Evolutionary conservation across 2,329 filamentous ascomycete genomes (phyloP), one percentile per base, ranked within the genome.

Genomic region (Neofusicoccum laricinum): DNA sequence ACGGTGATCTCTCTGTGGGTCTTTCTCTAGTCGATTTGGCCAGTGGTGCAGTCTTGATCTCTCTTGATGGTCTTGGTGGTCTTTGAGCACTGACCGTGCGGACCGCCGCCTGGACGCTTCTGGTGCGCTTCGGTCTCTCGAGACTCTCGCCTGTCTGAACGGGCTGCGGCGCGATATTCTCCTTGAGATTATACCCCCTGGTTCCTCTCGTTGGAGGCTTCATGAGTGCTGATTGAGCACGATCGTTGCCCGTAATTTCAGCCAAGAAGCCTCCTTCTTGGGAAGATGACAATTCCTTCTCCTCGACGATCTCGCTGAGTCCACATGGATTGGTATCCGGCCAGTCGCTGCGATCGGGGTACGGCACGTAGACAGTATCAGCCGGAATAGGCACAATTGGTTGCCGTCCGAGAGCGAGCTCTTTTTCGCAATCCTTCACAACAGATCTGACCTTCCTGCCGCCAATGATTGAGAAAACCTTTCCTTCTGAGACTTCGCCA

Each of bases 331-430:
- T 65, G 48, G 72, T 70, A 48, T 73, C 72, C 41, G 74, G 73
- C 74, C 76, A 78, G 63, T 75, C 74, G 11, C 72, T 72, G 10
- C 75, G 74, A 61, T 74, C 75, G 10, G 78, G 77, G 66, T 78
- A 79, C n/a, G 78, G 80, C 5, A 79, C 73, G 66, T 84, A 84
- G 2, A 84, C 80, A 4, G 75, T 76, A 45, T 81, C 81, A 40
- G 76, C 75, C 2, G 80, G 77, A 63, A 84, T 82, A 1, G 81
- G 81, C 66, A 84, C 80, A 25, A 77, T 78, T 1, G 81, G 81
- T 64, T 80, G 77, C 38, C 79, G 78, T 25, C 81, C 80, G 32
- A 76, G 75, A 63, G 80, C 76, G 32, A 81, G 79, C 67, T 84
- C 81, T 65, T 77, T 78, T 64, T 81, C 79, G 68, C 81, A 82